These are phyloP conservation scores for Naganishia liquefaciens DNA, from an alignment of 1,284 basidiomycete genomes.

Conservation along the genomic window DNA sequence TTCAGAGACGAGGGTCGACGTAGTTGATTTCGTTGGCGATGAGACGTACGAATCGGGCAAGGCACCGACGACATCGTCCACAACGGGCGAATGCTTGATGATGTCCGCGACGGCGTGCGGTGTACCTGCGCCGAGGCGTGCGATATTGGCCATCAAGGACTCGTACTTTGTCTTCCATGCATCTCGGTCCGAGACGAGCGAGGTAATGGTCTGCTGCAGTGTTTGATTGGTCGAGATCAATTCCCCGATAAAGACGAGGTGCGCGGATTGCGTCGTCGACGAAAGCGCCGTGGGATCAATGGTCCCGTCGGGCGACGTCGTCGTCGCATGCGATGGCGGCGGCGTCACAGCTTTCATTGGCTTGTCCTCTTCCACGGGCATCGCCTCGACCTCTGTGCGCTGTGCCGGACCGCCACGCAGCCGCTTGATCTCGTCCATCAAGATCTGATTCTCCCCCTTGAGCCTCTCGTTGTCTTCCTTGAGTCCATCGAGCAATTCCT, in stretches of 20 bases:
- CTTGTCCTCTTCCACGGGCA: conserved; percentile 4
- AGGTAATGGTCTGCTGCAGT: conserved; percentile 17
- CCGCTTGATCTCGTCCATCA: conserved; percentile 11
- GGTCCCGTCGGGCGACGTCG: conserved; percentile 4
- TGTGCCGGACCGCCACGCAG: background rate
- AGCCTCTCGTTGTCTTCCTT: conserved; percentile 20
- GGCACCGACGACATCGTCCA: background rate
- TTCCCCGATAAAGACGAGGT: conserved; percentile 17
- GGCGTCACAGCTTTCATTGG: background rate
- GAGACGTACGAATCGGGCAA: conserved; percentile 7
- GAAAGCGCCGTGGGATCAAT: conserved; percentile 17
- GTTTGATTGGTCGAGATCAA: conserved; percentile 13
- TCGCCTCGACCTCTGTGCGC: background rate
- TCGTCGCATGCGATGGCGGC: background rate
- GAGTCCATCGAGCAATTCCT: conserved; percentile 22
- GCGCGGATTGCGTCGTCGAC: conserved; percentile 12
- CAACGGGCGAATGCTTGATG: background rate
- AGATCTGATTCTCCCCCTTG: conserved; percentile 14
- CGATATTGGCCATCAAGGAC: conserved; percentile 14
- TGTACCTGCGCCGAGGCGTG: conserved; percentile 4
- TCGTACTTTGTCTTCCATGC: conserved; percentile 14
- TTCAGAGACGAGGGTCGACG: conserved; percentile 24
- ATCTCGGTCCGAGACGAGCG: conserved; percentile 22
- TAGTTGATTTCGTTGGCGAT: conserved; percentile 20
- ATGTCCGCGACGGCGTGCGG: background rate